These are phyloP conservation scores for Rosa rugosa DNA, from an alignment of 306 rosid genomes.

Conservation along the genomic window DNA sequence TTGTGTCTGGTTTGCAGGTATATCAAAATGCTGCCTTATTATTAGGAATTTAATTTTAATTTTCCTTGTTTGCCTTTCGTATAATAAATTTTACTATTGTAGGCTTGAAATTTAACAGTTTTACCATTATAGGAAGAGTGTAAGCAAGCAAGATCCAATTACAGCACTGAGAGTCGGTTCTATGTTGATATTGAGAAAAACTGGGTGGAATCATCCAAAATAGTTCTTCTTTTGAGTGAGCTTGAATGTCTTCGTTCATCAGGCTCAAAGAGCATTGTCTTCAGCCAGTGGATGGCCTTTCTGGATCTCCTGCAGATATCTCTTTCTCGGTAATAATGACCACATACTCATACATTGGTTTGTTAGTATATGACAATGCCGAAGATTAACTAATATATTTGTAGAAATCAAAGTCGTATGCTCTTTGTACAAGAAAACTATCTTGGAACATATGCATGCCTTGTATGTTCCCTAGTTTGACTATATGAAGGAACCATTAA, in stretches of 20 bases:
- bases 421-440: constrained; percentile 15
- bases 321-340: constrained; percentile 63
- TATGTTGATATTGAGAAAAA: constrained; percentile 86
- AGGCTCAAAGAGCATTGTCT: constrained; percentile 88
- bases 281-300: constrained; percentile 99
- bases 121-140: constrained; percentile 52
- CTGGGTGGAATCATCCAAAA: constrained; percentile 91
- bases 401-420: neutral
- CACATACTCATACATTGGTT: constrained; percentile 13
- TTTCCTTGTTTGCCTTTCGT: constrained; percentile 1
- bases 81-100: constrained; percentile 15
- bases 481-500: too few species aligned
- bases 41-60: constrained; percentile 21
- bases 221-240: constrained; percentile 63
- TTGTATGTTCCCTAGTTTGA: neutral
- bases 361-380: constrained; percentile 12
- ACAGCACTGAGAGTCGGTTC: constrained; percentile 88
- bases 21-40: constrained; percentile 22
- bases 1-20: constrained; percentile 98
- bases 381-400: neutral
- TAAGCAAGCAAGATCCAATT: constrained; percentile 73
- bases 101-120: constrained; percentile 7
- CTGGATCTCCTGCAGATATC: constrained; percentile 89
- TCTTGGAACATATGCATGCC: neutral
- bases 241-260: constrained; percentile 69